Conservation (phyloP, 176 grass and related monocot species). For the Phyllostachys edulis region DNA sequence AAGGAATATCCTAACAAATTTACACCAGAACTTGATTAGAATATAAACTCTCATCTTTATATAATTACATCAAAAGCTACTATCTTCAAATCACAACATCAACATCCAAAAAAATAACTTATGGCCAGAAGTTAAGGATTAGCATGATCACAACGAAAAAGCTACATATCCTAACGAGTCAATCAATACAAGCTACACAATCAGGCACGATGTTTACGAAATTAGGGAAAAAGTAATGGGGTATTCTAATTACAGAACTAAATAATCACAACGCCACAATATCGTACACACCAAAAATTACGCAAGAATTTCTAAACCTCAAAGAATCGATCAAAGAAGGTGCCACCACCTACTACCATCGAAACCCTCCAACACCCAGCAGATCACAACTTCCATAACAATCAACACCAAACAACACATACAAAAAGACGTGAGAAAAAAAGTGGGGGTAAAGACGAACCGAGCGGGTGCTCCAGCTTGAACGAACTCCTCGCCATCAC, state of each 20-base stretch:
- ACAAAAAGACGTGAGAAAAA: background rate
- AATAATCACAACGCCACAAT: background rate
- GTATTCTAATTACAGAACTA: background rate
- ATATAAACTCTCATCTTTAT: background rate
- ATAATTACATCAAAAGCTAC: background rate
- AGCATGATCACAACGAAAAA: background rate
- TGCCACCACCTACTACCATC: background rate
- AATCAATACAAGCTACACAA: background rate
- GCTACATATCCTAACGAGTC: background rate
- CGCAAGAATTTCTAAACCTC: background rate
- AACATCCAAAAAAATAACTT: background rate
- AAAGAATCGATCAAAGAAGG: background rate
- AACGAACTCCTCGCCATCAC: conserved; percentile 73
- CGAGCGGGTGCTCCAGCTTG: conserved; percentile 81
- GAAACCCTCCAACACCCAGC: background rate
- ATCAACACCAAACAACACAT: background rate
- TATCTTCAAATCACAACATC: background rate
- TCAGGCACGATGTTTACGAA: background rate
- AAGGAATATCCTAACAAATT: background rate
- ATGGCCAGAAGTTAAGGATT: background rate
- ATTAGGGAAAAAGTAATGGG: background rate
- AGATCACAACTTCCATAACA: background rate
- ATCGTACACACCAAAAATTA: background rate
- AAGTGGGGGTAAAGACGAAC: conserved; percentile 14
- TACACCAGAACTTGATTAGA: background rate